These are phyloP conservation scores for Pythium periplocum DNA, from an alignment of 352 stramenopile species.

Conservation along the genomic window DNA sequence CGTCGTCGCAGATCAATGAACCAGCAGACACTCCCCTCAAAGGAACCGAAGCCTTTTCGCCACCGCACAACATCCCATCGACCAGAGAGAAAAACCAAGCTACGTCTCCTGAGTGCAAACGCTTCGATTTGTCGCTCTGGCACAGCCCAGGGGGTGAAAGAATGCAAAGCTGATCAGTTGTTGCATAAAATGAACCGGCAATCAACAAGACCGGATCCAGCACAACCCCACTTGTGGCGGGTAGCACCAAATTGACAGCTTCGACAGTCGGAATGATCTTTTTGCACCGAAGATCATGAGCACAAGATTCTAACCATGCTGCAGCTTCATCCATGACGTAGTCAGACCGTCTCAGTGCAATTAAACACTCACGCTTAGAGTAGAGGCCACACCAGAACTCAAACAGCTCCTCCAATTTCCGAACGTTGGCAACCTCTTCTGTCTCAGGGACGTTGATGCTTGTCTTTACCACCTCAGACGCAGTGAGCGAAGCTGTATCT, in stretches of 20 bases:
- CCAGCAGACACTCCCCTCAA: slow-evolving; percentile 57
- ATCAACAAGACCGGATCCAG: slow-evolving; percentile 73
- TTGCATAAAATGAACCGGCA: slow-evolving; percentile 64
- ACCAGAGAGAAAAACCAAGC: slow-evolving; percentile 68
- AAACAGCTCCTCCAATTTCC: slow-evolving; percentile 29
- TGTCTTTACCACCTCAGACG: no score
- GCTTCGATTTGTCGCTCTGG: slow-evolving; percentile 35
- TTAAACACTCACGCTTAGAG: slow-evolving; percentile 44
- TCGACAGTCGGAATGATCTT: slow-evolving; percentile 35
- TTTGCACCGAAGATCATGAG: slow-evolving; percentile 32
- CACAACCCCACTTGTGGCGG: slow-evolving; percentile 20
- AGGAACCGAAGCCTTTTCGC: slow-evolving; percentile 28
- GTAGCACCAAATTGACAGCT: slow-evolving; percentile 8
- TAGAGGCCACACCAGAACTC: slow-evolving; percentile 65
- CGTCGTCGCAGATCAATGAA: slow-evolving; percentile 59
- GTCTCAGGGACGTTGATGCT: no score
- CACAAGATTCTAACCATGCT: slow-evolving; percentile 40
- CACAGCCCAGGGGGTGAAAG: slow-evolving; percentile 63
- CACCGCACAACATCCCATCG: slow-evolving; percentile 24
- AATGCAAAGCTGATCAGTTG: slow-evolving; percentile 51
- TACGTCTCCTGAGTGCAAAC: slow-evolving; percentile 44
- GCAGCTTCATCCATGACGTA: slow-evolving; percentile 35
- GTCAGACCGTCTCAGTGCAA: slow-evolving; percentile 45
- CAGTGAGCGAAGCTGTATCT: slow-evolving; percentile 5
- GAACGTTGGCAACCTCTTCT: no score